These are phyloP conservation scores for Striga asiatica DNA, from an alignment of 257 asterid species.

Conservation along the genomic window DNA sequence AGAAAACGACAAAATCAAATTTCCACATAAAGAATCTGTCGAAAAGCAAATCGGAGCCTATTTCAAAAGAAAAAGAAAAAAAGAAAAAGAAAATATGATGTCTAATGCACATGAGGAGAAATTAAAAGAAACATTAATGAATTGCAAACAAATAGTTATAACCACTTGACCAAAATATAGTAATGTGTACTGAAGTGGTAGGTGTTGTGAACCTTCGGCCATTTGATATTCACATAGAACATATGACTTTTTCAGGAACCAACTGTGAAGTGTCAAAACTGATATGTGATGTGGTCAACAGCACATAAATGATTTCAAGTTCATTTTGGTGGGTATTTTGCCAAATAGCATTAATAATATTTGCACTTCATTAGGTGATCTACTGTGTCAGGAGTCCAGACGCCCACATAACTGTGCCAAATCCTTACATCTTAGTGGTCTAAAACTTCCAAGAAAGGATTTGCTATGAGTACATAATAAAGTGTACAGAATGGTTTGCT, in stretches of 20 bases:
- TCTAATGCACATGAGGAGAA: too few species aligned
- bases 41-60: not conserved
- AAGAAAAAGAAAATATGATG: not conserved
- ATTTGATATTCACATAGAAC: not conserved
- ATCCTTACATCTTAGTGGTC: too few species aligned
- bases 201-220: constrained; percentile 4
- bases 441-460: too few species aligned
- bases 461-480: too few species aligned
- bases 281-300: not conserved
- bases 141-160: not conserved
- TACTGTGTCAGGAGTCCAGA: too few species aligned
- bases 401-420: not conserved
- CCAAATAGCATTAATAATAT: not conserved
- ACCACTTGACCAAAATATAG: not conserved
- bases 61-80: too few species aligned
- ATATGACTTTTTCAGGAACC: not conserved
- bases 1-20: not conserved
- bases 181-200: not conserved
- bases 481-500: too few species aligned
- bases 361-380: not conserved
- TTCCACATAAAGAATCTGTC: not conserved
- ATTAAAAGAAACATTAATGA: not conserved
- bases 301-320: not conserved
- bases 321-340: not conserved
- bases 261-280: not conserved